These are phyloP conservation scores for Dendrobium chrysotoxum DNA, from an alignment of 106 monocot species.

Conservation along the genomic window DNA sequence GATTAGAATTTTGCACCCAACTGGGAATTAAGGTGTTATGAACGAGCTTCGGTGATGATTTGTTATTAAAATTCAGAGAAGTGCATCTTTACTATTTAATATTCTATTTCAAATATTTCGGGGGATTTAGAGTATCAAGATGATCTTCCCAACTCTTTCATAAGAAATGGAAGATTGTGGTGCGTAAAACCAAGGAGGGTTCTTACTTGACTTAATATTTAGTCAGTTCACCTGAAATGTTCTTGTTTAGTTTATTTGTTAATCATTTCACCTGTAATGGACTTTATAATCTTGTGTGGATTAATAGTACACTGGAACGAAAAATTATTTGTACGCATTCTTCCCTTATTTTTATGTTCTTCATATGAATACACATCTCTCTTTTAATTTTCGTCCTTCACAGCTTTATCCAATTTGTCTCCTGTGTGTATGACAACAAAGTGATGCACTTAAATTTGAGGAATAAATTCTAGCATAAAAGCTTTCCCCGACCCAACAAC, in stretches of 20 bases:
- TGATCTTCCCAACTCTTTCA: neutral
- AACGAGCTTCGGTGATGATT: neutral
- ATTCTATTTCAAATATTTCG: neutral
- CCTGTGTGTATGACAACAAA: neutral
- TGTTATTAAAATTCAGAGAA: neutral
- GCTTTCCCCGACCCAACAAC: neutral
- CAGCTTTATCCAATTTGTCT: no score
- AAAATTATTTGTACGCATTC: neutral
- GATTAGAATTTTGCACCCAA: neutral
- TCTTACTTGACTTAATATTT: neutral
- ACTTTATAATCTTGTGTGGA: neutral
- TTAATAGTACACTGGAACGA: neutral
- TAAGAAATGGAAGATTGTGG: neutral
- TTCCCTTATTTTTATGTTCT: neutral
- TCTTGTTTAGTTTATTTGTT: neutral
- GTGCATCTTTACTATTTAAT: neutral
- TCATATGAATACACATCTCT: neutral
- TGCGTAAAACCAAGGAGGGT: neutral
- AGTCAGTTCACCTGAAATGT: neutral
- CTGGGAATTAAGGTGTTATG: neutral
- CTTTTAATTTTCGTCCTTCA: neutral
- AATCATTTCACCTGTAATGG: neutral
- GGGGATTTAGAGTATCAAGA: neutral
- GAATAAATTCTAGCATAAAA: neutral
- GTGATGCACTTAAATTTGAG: neutral